Evolutionary conservation across 2,329 filamentous ascomycete species (phyloP).

Genomic region (Neophaeococcomyces aloes): DNA sequence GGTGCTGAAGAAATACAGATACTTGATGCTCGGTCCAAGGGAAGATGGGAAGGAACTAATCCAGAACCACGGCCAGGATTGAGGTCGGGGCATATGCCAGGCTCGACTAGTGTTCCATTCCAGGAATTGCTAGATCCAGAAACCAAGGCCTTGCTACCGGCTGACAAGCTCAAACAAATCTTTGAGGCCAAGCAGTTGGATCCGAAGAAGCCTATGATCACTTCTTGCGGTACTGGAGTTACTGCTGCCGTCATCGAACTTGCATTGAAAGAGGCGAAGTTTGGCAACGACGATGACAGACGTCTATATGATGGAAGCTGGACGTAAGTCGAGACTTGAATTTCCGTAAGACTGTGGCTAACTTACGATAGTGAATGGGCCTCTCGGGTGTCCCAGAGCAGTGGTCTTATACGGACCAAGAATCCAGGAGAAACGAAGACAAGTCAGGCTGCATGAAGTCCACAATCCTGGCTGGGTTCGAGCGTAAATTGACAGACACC

Average conservation of each 20-base stretch:
- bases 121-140: slow-evolving; percentile 67
- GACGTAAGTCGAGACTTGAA: slow-evolving; percentile 57
- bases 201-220: slow-evolving; percentile 68
- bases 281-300: slow-evolving; percentile 54
- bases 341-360: slow-evolving; percentile 8
- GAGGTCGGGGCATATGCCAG: slow-evolving; percentile 83
- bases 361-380: slow-evolving; percentile 37
- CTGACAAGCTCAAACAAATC: slow-evolving; percentile 60
- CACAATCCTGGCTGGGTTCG: no score
- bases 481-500: no score
- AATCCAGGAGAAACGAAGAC: not conserved
- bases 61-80: slow-evolving; percentile 80
- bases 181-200: slow-evolving; percentile 75
- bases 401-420: slow-evolving; percentile 32
- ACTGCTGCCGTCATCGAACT: slow-evolving; percentile 87
- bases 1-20: slow-evolving; percentile 76
- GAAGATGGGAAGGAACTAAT: slow-evolving; percentile 70
- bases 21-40: slow-evolving; percentile 70
- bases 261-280: slow-evolving; percentile 68
- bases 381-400: slow-evolving; percentile 36
- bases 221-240: slow-evolving; percentile 85
- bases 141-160: slow-evolving; percentile 68
- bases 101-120: slow-evolving; percentile 74
- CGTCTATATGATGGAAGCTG: slow-evolving; percentile 92
- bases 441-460: not conserved